phyloP scores from a whole-genome alignment of 768 basidiomycete species.

The Termitomyces sp. region DNA sequence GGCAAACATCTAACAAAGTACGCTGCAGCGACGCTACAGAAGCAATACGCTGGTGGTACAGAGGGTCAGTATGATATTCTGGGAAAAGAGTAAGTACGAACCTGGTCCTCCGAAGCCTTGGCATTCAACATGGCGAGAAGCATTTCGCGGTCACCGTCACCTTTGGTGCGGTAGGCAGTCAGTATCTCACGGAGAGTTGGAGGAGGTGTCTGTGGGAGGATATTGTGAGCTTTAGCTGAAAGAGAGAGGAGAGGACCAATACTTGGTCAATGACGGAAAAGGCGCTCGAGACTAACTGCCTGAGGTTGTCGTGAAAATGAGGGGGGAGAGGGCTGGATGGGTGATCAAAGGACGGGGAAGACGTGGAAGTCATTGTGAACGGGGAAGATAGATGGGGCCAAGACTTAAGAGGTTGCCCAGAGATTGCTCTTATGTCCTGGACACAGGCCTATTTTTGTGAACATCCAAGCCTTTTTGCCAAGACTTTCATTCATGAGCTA shows the following conservation, averaged over 20 bases:
- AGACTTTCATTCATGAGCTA: conserved; percentile 34
- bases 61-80: background rate
- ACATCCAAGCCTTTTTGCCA: conserved; percentile 45
- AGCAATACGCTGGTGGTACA: conserved; percentile 56
- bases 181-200: conserved; percentile 85
- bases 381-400: conserved; percentile 33
- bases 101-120: conserved; percentile 92
- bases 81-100: conserved; percentile 26
- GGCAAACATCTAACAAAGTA: conserved; percentile 63
- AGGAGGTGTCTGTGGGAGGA: conserved; percentile 56
- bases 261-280: conserved; percentile 42
- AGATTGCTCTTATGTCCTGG: conserved; percentile 42
- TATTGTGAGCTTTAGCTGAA: conserved; percentile 9
- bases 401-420: conserved; percentile 33
- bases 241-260: background rate
- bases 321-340: conserved; percentile 22
- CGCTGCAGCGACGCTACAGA: conserved; percentile 67
- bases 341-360: conserved; percentile 27
- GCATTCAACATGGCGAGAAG: conserved; percentile 87
- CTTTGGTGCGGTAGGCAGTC: conserved; percentile 76
- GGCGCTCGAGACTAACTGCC: conserved; percentile 34
- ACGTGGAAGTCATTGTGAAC: conserved; percentile 31
- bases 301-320: conserved; percentile 26
- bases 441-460: conserved; percentile 42
- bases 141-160: conserved; percentile 92